These are phyloP conservation scores for Chaetomium strumarium DNA, from an alignment of 2,329 filamentous ascomycete species.

Conservation along the genomic window DNA sequence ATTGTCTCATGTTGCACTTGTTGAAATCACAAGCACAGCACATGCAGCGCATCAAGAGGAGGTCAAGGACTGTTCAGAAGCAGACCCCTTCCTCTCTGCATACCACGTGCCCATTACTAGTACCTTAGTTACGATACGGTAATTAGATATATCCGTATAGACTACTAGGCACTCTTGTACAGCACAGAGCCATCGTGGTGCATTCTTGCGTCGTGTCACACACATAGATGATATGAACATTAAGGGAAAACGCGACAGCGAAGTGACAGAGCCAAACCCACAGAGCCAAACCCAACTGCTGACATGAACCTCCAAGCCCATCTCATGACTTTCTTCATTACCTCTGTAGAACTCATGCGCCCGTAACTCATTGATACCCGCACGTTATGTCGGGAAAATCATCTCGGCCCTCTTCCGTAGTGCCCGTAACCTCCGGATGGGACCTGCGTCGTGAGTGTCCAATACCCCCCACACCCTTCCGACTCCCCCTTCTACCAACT, in stretches of 20 bases:
- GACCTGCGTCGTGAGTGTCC: background rate
- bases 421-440: background rate
- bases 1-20: too few species aligned
- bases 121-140: too few species aligned
- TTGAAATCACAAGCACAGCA: too few species aligned
- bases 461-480: background rate
- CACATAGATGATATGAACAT: background rate
- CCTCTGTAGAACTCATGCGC: background rate
- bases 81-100: too few species aligned
- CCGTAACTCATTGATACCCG: background rate
- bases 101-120: too few species aligned
- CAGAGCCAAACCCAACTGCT: background rate
- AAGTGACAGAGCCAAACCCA: background rate
- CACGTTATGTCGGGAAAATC: background rate
- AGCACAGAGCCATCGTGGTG: too few species aligned
- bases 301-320: conserved; percentile 7
- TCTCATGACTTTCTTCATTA: conserved; percentile 15
- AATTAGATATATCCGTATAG: background rate
- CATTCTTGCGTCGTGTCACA: background rate
- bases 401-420: background rate
- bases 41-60: too few species aligned
- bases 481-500: background rate
- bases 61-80: too few species aligned
- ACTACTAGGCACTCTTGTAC: background rate
- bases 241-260: background rate